Evolutionary conservation across 1,284 basidiomycete genomes (phyloP), one percentile per base, ranked within the genome.

Genomic region (Phellopilus nigrolimitatus): DNA sequence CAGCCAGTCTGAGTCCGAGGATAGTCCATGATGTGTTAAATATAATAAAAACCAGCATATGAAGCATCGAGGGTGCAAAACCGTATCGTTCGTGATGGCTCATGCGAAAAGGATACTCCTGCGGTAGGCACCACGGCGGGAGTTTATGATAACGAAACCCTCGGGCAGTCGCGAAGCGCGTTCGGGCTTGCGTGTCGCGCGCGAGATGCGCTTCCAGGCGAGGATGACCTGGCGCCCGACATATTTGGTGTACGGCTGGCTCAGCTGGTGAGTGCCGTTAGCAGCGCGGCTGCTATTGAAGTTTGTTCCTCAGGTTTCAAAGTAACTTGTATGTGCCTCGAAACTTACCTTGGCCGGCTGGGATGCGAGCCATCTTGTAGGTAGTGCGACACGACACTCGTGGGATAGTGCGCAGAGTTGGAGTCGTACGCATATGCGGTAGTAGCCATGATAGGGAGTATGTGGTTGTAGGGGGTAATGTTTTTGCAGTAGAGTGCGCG

Each of bases 141-240:
- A 15, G 22, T 74, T 81, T 61, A 83, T 71, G 53, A 82, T 69
- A 59, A 82, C 73, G 62, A 83, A 83, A 61, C 80, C 80, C 25
- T 73, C 71, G 19, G 78, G 73, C 40, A 81, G 67, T 7, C 31
- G n/a, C 6, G 80, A 80, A 3, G 72, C 69, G 41, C 77, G 75
- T 30, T 73, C 70, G 27, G 68, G 67, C 54, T 72, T 78, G 56
- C 76, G 78, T 33, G 77, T 71, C 27, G 68, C 68, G 30, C 71
- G 68, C 25, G 80, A 82, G 59, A 84, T 64, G 34, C 71, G 67
- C 61, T 84, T 84, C 82, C 82, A 84, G 12, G 74, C 70, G 44
- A n/a, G n/a, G n/a, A n/a, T n/a, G n/a, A n/a, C n/a, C n/a, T n/a
- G n/a, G n/a, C 82, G 80, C 59, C 80, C 73, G 51, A 84, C 46